Evolutionary conservation across 2,329 filamentous ascomycete species (phyloP).

Genomic region (Sporothrix curviconia): DNA sequence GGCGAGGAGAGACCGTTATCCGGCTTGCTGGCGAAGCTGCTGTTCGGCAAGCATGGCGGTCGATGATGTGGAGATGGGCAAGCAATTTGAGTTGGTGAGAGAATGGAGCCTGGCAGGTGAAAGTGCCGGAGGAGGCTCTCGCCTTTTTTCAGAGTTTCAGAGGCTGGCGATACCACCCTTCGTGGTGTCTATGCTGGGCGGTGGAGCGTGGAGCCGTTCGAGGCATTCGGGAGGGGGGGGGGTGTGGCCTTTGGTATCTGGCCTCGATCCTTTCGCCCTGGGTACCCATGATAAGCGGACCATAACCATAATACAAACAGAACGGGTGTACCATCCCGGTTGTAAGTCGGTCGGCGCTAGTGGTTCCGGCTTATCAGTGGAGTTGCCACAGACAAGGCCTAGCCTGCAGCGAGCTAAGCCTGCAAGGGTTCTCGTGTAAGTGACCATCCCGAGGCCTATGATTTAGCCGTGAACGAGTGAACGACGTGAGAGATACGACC

Average conservation of each 20-base stretch:
- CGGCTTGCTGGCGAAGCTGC: neutral
- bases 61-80: neutral
- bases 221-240: too few species aligned
- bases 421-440: neutral
- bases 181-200: too few species aligned
- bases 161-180: neutral
- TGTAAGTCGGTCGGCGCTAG: slow-evolving; percentile 1
- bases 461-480: neutral
- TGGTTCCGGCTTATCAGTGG: slow-evolving; percentile 2
- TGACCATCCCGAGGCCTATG: neutral
- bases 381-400: neutral
- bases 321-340: neutral
- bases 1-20: neutral
- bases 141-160: neutral
- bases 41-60: neutral
- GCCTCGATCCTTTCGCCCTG: too few species aligned
- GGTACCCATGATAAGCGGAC: neutral
- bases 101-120: neutral
- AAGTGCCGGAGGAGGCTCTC: neutral
- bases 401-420: neutral
- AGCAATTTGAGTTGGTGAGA: neutral
- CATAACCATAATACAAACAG: neutral
- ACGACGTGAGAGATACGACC: neutral
- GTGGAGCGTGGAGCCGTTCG: too few species aligned
- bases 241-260: too few species aligned